A percentile compares a stretch with the other conserved stretches of the same genome.
Evolutionary conservation across 2,329 filamentous ascomycete species (phyloP).

Genomic region (Lachnellula subtilissima): DNA sequence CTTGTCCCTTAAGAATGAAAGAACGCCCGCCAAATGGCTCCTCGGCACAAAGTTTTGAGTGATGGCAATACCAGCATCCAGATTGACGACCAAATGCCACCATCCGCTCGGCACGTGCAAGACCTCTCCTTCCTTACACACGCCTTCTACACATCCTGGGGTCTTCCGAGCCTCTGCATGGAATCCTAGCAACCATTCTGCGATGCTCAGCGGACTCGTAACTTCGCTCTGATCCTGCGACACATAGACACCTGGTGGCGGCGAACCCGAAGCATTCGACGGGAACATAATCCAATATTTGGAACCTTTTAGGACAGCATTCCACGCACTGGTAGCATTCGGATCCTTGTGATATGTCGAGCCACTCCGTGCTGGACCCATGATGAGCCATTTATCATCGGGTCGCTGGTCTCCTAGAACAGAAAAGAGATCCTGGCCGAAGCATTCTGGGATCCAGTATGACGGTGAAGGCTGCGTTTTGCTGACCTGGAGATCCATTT

Average conservation of each 20-base stretch:
- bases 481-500: constrained; percentile 69
- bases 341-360: constrained; percentile 91
- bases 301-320: constrained; percentile 79
- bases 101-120: constrained; percentile 90
- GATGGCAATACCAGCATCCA: constrained; percentile 78
- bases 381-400: constrained; percentile 87
- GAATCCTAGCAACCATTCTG: constrained; percentile 92
- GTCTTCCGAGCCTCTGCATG: constrained; percentile 74
- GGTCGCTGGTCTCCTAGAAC: constrained; percentile 74
- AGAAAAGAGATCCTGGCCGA: constrained; percentile 80
- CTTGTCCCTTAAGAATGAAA: constrained; percentile 78
- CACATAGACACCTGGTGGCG: constrained; percentile 83
- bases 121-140: constrained; percentile 80
- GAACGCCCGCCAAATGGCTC: constrained; percentile 64
- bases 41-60: constrained; percentile 92
- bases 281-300: constrained; percentile 99
- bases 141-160: constrained; percentile 76
- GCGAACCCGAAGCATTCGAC: constrained; percentile 44
- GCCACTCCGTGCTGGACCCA: constrained; percentile 80
- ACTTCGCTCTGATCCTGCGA: constrained; percentile 88
- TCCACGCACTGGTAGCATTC: constrained; percentile 79
- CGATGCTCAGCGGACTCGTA: constrained; percentile 87
- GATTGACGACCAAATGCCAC: constrained; percentile 95
- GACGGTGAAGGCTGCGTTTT: constrained; percentile 39
- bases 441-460: constrained; percentile 80